Evolutionary conservation across 2,329 filamentous ascomycete species (phyloP).

Genomic region (Tolypocladium amazonense): DNA sequence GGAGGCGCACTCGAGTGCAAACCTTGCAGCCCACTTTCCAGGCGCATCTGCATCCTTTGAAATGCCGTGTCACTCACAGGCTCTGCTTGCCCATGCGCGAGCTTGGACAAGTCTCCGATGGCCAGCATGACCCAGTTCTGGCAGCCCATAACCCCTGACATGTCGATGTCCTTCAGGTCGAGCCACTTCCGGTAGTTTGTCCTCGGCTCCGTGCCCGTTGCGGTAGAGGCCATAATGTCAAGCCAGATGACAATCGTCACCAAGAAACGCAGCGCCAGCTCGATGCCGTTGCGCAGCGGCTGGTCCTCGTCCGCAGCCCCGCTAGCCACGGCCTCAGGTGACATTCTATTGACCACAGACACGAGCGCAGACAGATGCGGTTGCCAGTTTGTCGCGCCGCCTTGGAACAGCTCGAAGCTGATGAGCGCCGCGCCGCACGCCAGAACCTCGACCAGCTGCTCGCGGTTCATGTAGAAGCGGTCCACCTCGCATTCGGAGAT

Average conservation of each 20-base stretch:
- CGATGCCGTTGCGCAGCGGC: constrained; percentile 4
- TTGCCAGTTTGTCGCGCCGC: constrained; percentile 10
- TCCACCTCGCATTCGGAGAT: constrained; percentile 4
- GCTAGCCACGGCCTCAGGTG: background rate
- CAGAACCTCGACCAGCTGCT: constrained; percentile 14
- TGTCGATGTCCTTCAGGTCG: constrained; percentile 4
- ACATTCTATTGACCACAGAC: constrained; percentile 4
- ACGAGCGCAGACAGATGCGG: constrained; percentile 10
- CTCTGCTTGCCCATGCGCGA: background rate
- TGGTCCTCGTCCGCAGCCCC: background rate
- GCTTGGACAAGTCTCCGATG: constrained; percentile 8
- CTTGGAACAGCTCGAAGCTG: constrained; percentile 13
- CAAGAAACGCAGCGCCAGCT: constrained; percentile 9
- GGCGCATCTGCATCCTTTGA: background rate
- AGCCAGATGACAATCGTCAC: constrained; percentile 11
- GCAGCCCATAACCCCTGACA: constrained; percentile 11
- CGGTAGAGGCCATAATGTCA: constrained; percentile 7
- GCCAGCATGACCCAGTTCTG: constrained; percentile 8
- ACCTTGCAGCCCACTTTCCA: background rate
- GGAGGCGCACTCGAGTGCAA: background rate
- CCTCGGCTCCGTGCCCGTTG: constrained; percentile 3
- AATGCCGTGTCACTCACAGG: background rate
- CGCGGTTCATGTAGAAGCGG: constrained; percentile 4
- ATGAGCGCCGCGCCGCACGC: constrained; percentile 14
- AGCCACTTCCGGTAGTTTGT: constrained; percentile 8